Evolutionary conservation across 306 rosid species (phyloP).

Genomic region (Vigna mungo): DNA sequence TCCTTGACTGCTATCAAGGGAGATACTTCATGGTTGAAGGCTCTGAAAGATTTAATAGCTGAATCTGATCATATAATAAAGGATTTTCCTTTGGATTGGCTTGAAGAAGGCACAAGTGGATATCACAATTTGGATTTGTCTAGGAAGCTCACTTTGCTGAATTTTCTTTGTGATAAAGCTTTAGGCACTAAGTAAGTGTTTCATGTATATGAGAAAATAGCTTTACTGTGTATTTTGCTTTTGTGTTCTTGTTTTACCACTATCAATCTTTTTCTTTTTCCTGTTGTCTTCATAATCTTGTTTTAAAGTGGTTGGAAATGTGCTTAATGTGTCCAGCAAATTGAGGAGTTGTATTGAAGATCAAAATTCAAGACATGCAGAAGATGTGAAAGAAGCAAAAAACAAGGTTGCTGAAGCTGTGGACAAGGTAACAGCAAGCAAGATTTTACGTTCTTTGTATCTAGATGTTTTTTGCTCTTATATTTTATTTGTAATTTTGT

Average conservation of each 20-base stretch:
- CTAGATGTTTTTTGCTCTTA: not conserved
- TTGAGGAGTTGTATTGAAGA: constrained; percentile 47
- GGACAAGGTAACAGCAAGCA: constrained; percentile 46
- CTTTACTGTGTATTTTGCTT: not conserved
- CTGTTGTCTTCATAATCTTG: constrained; percentile 1
- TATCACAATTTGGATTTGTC: constrained; percentile 44
- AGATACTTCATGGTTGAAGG: constrained; percentile 47
- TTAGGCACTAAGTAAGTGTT: constrained; percentile 48
- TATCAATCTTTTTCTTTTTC: not conserved
- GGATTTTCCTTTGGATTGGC: constrained; percentile 44
- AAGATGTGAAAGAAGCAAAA: constrained; percentile 40
- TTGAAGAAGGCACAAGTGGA: constrained; percentile 32
- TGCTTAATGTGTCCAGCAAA: constrained; percentile 42
- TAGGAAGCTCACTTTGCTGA: constrained; percentile 45
- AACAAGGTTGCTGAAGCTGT: constrained; percentile 44
- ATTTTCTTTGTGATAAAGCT: constrained; percentile 56
- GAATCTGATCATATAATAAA: constrained; percentile 33
- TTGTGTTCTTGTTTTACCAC: constrained; percentile 4
- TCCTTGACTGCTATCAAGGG: constrained; percentile 36
- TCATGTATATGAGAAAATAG: constrained; percentile 11
- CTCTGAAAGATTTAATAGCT: constrained; percentile 38
- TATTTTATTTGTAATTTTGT: constrained; percentile 1
- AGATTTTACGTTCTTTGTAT: constrained; percentile 10
- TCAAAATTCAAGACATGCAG: constrained; percentile 34
- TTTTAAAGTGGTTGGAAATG: constrained; percentile 19